Evolutionary conservation across 75 land plant species (phyloP).

Genomic region (Pinus tabuliformis): DNA sequence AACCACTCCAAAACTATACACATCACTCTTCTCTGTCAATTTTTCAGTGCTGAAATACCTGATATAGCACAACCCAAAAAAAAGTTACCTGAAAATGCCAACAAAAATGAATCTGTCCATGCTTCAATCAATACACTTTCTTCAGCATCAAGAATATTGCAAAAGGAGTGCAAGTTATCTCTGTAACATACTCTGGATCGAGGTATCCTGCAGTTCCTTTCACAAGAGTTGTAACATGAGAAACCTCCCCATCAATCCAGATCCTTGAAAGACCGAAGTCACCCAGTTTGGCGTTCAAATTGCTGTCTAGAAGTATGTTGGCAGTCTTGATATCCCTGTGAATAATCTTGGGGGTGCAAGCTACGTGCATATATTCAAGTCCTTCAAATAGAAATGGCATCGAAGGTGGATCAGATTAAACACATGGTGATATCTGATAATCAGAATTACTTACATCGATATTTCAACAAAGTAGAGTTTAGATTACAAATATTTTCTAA

Average conservation of each 20-base stretch:
- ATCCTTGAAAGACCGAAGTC: slow-evolving; percentile 42
- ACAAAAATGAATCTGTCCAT: background rate
- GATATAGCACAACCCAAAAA: background rate
- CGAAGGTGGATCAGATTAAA: too few relatives aligned
- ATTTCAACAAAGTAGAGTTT: too few relatives aligned
- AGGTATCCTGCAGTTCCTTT: slow-evolving; percentile 21
- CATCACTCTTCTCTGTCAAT: slow-evolving; percentile 89
- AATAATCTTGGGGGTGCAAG: slow-evolving; percentile 7
- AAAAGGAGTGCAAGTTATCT: too few relatives aligned
- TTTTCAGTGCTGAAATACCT: slow-evolving; percentile 19
- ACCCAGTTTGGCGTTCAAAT: slow-evolving; percentile 21
- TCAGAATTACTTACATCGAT: too few relatives aligned
- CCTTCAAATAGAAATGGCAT: background rate
- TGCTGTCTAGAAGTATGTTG: slow-evolving; percentile 27
- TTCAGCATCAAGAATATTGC: too few relatives aligned
- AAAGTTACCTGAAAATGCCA: too few relatives aligned
- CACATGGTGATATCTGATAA: too few relatives aligned
- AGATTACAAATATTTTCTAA: too few relatives aligned
- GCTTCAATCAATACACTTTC: too few relatives aligned
- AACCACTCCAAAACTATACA: slow-evolving; percentile 93
- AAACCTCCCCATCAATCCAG: slow-evolving; percentile 13
- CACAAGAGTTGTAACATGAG: slow-evolving; percentile 16
- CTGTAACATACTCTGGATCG: too few relatives aligned
- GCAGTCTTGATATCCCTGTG: slow-evolving; percentile 28
- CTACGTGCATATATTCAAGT: slow-evolving; percentile 6